Evolutionary conservation across 768 basidiomycete species (phyloP).

Genomic region (Lactarius hatsudake): DNA sequence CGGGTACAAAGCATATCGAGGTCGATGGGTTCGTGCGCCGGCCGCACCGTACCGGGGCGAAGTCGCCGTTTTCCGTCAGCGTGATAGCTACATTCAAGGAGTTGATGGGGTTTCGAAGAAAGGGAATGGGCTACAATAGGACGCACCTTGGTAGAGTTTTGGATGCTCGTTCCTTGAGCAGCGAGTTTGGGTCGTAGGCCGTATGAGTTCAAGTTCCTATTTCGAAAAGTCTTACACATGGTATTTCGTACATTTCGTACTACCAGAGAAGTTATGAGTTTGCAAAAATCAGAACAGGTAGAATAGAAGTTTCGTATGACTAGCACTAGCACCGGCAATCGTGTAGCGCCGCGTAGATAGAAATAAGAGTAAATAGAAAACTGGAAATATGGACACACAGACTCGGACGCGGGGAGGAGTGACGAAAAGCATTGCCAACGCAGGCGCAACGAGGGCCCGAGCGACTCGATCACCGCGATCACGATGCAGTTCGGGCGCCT

Average conservation of each 20-base stretch:
- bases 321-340: too few relatives aligned
- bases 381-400: too few relatives aligned
- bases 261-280: neutral
- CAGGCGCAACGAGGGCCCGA: too few relatives aligned
- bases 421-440: too few relatives aligned
- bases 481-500: too few relatives aligned
- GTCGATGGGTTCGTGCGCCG: constrained; percentile 6
- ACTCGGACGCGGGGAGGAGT: too few relatives aligned
- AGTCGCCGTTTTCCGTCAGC: neutral
- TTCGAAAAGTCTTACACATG: neutral
- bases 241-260: neutral
- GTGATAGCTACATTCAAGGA: constrained; percentile 1
- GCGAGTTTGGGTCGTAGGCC: neutral
- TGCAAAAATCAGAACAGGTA: neutral
- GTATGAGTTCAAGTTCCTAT: neutral
- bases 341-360: too few relatives aligned
- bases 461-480: too few relatives aligned
- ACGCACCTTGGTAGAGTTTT: constrained; percentile 9
- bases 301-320: neutral
- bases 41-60: neutral
- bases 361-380: too few relatives aligned
- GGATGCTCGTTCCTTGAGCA: constrained; percentile 1
- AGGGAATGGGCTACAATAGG: constrained; percentile 2
- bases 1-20: neutral
- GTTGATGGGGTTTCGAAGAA: neutral